Conservation (phyloP, 176 grass and related monocot genomes). For the Phoenix dactylifera region DNA sequence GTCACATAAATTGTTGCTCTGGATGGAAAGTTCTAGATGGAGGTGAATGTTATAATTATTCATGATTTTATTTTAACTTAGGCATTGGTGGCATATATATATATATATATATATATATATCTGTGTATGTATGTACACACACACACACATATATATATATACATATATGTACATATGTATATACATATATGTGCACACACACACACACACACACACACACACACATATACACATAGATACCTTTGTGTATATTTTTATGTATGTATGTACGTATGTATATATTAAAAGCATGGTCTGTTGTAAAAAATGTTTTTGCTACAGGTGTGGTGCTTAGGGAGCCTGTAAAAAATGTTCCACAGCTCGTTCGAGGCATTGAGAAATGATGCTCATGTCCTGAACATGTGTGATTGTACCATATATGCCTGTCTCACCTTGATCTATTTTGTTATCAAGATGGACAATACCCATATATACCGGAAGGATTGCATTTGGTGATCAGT, state of each 20-base stretch:
- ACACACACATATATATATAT: no score
- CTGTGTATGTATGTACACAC: no score
- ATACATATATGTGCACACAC: no score
- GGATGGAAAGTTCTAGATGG: slow-evolving; percentile 70
- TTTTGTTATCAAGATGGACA: slow-evolving; percentile 38
- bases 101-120: no score
- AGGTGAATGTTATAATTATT: slow-evolving; percentile 57
- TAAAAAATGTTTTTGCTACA: slow-evolving; percentile 15
- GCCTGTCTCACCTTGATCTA: no score
- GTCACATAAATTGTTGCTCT: slow-evolving; percentile 50
- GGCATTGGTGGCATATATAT: neutral
- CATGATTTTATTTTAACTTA: neutral
- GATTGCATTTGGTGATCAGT: slow-evolving; percentile 90
- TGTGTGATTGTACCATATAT: slow-evolving; percentile 3
- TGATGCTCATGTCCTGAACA: neutral
- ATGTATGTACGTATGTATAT: no score
- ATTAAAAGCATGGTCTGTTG: no score
- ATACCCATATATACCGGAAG: slow-evolving; percentile 92
- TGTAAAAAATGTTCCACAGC: slow-evolving; percentile 68
- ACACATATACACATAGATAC: no score
- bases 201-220: no score
- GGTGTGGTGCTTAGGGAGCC: slow-evolving; percentile 93
- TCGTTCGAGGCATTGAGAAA: slow-evolving; percentile 64
- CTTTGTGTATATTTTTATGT: no score
- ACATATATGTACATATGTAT: no score